Evolutionary conservation across 768 basidiomycete species (phyloP), one percentile per base, ranked within the genome.

Genomic region (Postia placenta): DNA sequence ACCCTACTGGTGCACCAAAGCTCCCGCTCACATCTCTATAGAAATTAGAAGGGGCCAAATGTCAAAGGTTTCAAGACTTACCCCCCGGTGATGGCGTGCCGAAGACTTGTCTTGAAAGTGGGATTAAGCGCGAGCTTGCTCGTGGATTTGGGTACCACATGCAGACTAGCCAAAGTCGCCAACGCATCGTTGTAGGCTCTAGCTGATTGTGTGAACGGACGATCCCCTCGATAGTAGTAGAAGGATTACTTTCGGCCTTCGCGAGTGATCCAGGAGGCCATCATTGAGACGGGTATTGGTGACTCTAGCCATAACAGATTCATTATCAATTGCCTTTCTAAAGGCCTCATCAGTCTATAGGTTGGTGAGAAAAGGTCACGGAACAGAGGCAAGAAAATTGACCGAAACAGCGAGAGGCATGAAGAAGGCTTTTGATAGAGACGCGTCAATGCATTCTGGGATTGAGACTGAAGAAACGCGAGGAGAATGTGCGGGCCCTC

Each of bases 341-440:
- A 62, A 17, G 88, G 80, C 2, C 79, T 81, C 30, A 96, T 67
- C 22, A 95, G 70, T 46, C 91, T 92, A 61, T 23, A 15, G 38
- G 12, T 23, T 9, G 4, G 11, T 11, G 42, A 42, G 19, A 51
- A 36, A 20, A 26, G 25, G 17, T 17, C 11, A 7, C 5, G 19
- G 11, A 33, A 9, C 28, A 52, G 39, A 20, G 28, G 38, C 45
- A 30, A 52, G n/a, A n/a, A n/a, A 42, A 64, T 73, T 54, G 52
- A 90, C 87, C 92, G 81, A 67, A 92, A 92, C 65, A 96, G 83
- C 22, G 89, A 85, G 45, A 96, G 78, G 67, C 92, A 92, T 69
- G 87, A 85, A 2, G 91, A 92, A 7, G 93, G 91, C 15, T 80
- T 76, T 59, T 85, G 80, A 61, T 93, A 96, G 43, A 96, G 71